phyloP scores from a whole-genome alignment of 1,139 yeast genomes.

The Debaryomyces nepalensis region DNA sequence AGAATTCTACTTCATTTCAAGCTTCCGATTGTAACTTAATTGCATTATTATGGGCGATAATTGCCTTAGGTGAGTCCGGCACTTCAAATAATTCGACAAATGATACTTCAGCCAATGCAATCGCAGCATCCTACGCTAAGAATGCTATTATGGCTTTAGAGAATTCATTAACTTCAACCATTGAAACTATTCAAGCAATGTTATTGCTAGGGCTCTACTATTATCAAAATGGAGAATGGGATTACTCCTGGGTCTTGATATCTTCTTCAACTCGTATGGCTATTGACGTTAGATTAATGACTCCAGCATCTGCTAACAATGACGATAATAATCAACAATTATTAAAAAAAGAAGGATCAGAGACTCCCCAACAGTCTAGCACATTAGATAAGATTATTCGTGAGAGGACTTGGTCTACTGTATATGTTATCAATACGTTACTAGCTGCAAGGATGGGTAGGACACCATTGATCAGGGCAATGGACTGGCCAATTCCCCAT shows the following conservation, averaged over 20 bases:
- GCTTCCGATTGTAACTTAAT: slow-evolving; percentile 26
- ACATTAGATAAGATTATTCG: slow-evolving; percentile 24
- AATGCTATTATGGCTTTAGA: slow-evolving; percentile 29
- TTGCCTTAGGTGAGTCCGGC: slow-evolving; percentile 24
- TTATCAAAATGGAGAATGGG: slow-evolving; percentile 32
- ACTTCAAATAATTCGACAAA: slow-evolving; percentile 9
- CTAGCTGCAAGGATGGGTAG: slow-evolving; percentile 31
- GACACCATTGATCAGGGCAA: slow-evolving; percentile 27
- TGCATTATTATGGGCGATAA: slow-evolving; percentile 29
- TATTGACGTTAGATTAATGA: slow-evolving; percentile 31
- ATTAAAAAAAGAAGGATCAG: slow-evolving; percentile 5
- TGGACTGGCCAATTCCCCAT: slow-evolving; percentile 31
- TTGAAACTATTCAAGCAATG: slow-evolving; percentile 32
- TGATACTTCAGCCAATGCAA: slow-evolving; percentile 4
- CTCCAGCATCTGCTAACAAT: slow-evolving; percentile 17
- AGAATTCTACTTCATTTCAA: slow-evolving; percentile 7
- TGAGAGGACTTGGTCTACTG: slow-evolving; percentile 32
- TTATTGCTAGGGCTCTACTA: slow-evolving; percentile 26
- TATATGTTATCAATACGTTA: slow-evolving; percentile 26
- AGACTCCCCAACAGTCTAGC: slow-evolving; percentile 8
- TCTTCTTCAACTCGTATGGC: slow-evolving; percentile 32
- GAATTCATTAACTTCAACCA: slow-evolving; percentile 27
- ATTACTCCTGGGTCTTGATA: slow-evolving; percentile 30
- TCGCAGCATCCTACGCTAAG: slow-evolving; percentile 23
- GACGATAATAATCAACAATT: slow-evolving; percentile 16